phyloP scores from a whole-genome alignment of 495 filamentous ascomycete species.

The Tuber brumale region DNA sequence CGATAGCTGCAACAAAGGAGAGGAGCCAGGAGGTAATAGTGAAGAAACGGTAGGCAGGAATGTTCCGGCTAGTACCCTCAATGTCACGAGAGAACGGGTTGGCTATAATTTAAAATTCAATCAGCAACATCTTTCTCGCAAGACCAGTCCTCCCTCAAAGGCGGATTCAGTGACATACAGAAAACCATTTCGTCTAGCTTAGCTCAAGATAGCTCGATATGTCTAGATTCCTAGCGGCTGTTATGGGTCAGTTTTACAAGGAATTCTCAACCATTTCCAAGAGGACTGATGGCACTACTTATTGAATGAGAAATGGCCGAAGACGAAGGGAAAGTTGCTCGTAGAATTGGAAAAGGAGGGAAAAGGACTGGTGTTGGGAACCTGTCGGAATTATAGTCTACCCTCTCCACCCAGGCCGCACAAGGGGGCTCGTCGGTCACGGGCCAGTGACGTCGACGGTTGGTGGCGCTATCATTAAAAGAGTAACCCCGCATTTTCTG shows the following conservation, averaged over 20 bases:
- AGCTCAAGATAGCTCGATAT: not conserved
- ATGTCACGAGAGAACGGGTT: slow-evolving; percentile 42
- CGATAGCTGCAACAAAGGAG: slow-evolving; percentile 59
- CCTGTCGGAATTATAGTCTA: not conserved
- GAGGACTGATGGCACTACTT: not conserved
- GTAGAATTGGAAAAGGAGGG: not conserved
- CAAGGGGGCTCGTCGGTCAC: not conserved
- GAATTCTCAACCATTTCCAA: not conserved
- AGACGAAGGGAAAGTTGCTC: not conserved
- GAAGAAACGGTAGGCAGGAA: slow-evolving; percentile 56
- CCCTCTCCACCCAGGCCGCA: not conserved
- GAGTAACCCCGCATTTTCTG: not conserved
- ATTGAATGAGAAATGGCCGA: not conserved
- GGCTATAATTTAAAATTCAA: slow-evolving; percentile 23
- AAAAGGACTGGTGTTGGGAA: not conserved
- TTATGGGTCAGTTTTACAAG: not conserved
- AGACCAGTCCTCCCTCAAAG: not conserved
- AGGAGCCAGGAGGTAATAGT: slow-evolving; percentile 67
- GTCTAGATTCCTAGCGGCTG: not conserved
- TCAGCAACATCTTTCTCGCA: not conserved
- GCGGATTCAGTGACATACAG: not conserved
- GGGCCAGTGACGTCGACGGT: not conserved
- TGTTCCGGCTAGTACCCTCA: slow-evolving; percentile 43
- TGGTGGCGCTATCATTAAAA: not conserved
- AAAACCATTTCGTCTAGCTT: slow-evolving; percentile 1